A percentile compares a stretch with the other conserved stretches of the same genome.
phyloP scores from a whole-genome alignment of 306 rosid species.

The Cicer yamashitae region DNA sequence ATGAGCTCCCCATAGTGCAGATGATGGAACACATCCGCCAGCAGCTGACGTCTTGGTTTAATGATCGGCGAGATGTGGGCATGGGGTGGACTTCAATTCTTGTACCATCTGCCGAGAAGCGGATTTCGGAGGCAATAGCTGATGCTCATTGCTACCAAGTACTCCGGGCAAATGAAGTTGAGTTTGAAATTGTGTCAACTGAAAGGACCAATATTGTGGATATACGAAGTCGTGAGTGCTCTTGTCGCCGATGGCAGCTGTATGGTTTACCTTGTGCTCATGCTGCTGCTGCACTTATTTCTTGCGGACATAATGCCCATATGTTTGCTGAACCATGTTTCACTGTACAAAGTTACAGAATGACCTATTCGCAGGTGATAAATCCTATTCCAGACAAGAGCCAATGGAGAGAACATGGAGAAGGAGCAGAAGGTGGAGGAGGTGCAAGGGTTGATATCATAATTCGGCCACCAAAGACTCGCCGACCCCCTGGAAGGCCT shows the following conservation, averaged over 20 bases:
- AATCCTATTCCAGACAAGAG: constrained; percentile 82
- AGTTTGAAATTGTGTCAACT: constrained; percentile 95
- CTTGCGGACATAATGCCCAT: constrained; percentile 90
- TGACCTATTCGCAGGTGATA: constrained; percentile 79
- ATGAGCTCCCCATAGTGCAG: constrained; percentile 93
- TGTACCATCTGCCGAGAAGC: constrained; percentile 94
- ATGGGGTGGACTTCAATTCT: constrained; percentile 86
- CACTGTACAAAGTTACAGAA: constrained; percentile 77
- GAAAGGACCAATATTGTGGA: constrained; percentile 98
- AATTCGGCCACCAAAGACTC: constrained; percentile 88
- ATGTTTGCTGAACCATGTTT: constrained; percentile 92
- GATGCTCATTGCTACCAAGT: constrained; percentile 99
- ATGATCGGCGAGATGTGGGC: constrained; percentile 77
- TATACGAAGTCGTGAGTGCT: constrained; percentile 82
- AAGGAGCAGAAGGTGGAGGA: constrained; percentile 82
- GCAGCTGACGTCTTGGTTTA: constrained; percentile 76
- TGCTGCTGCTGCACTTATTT: constrained; percentile 96
- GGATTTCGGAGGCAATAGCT: constrained; percentile 81
- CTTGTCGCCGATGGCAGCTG: constrained; percentile 97
- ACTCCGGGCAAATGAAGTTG: constrained; percentile 95
- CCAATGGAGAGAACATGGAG: constrained; percentile 75
- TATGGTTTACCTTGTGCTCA: constrained; percentile 98
- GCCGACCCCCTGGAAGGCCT: constrained; percentile 97
- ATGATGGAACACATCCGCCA: constrained; percentile 96
- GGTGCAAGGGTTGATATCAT: constrained; percentile 69